phyloP scores from a whole-genome alignment of 2,329 filamentous ascomycete species.

The Aspergillus spinulosporus region DNA sequence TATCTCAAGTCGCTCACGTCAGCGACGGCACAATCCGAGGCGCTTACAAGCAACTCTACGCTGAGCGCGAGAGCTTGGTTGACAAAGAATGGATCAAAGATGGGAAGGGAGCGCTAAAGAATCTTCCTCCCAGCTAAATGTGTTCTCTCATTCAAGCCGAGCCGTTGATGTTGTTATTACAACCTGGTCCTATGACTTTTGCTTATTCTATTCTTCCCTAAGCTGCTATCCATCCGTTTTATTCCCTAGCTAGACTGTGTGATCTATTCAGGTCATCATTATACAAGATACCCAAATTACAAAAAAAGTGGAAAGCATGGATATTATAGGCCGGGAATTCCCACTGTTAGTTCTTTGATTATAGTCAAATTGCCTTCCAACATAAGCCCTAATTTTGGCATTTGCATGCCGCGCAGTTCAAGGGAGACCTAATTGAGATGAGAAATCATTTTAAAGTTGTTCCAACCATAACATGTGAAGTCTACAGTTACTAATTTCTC shows the following conservation, averaged over 20 bases:
- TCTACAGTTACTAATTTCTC: too few species aligned
- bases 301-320: slow-evolving; percentile 7
- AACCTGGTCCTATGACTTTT: background rate
- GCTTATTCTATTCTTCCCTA: background rate
- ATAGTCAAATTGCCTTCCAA: too few species aligned
- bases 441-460: too few species aligned
- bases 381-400: too few species aligned
- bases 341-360: background rate
- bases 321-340: background rate
- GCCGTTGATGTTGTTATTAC: background rate
- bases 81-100: slow-evolving; percentile 72
- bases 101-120: slow-evolving; percentile 68
- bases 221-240: slow-evolving; percentile 3
- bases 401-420: too few species aligned
- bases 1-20: slow-evolving; percentile 79
- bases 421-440: too few species aligned
- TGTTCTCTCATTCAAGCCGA: background rate
- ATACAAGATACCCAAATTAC: slow-evolving; percentile 21
- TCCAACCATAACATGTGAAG: too few species aligned
- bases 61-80: slow-evolving; percentile 71
- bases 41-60: slow-evolving; percentile 86
- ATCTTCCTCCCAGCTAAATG: slow-evolving; percentile 59
- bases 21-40: slow-evolving; percentile 97
- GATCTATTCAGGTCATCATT: slow-evolving; percentile 1
- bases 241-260: slow-evolving; percentile 10